Percentiles rank a stretch among this genome's conserved stretches.
Conservation (phyloP, 352 stramenopile species). For the Blastocystis sp. region DNA sequence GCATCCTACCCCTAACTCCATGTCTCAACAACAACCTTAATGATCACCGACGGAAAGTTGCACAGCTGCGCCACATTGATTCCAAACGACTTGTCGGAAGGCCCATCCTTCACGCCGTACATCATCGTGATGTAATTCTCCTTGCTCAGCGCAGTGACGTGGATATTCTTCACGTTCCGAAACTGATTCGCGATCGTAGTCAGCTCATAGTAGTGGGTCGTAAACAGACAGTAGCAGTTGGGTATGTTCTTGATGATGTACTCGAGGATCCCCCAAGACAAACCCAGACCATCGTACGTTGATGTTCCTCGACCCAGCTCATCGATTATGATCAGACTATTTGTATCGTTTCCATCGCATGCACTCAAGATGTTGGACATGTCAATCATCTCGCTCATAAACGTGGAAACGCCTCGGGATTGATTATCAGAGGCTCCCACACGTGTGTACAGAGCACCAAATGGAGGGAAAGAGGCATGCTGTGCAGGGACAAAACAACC, state of each 20-base stretch:
- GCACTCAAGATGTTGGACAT: constrained; percentile 88
- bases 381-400: constrained; percentile 99
- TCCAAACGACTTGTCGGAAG: constrained; percentile 94
- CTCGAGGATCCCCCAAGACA: constrained; percentile 95
- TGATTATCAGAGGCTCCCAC: constrained; percentile 92
- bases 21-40: constrained; percentile 71
- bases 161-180: constrained; percentile 83
- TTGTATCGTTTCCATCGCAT: constrained; percentile 54
- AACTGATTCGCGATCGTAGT: constrained; percentile 80
- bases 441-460: constrained; percentile 89
- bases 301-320: constrained; percentile 94
- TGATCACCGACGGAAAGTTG: constrained; percentile 83
- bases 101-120: constrained; percentile 83
- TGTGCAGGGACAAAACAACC: constrained; percentile 90
- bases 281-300: constrained; percentile 74
- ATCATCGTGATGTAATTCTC: constrained; percentile 77
- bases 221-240: constrained; percentile 83
- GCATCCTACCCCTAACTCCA: neutral
- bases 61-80: constrained; percentile 96
- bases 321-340: constrained; percentile 94
- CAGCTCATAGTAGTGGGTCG: constrained; percentile 98
- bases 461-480: constrained; percentile 81
- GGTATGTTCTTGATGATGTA: constrained; percentile 81
- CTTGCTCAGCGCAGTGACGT: constrained; percentile 80
- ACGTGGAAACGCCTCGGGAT: constrained; percentile 93